phyloP scores from a whole-genome alignment of 805 yeast species.

The Saccharomycopsis sp. region DNA sequence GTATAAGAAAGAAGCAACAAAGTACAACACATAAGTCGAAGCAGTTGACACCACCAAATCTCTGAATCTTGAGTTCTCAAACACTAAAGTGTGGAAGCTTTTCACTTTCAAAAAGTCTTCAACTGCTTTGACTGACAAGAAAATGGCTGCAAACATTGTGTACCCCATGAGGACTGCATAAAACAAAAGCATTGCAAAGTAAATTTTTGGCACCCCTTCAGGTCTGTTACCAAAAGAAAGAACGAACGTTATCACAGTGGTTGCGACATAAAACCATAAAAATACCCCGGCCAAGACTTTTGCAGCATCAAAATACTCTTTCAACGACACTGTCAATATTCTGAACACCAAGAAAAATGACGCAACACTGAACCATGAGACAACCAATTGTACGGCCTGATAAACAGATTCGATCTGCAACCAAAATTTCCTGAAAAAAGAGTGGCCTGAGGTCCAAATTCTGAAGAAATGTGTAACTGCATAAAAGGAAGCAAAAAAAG shows the following conservation, averaged over 20 bases:
- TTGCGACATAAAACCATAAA: constrained; percentile 76
- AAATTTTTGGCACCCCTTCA: constrained; percentile 74
- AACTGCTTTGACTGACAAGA: constrained; percentile 67
- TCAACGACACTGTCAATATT: constrained; percentile 73
- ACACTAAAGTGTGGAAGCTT: constrained; percentile 34
- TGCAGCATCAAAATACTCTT: constrained; percentile 65
- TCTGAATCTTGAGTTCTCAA: constrained; percentile 65
- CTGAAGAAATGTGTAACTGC: constrained; percentile 69
- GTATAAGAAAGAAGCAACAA: constrained; percentile 68
- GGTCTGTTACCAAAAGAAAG: constrained; percentile 92
- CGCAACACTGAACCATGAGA: constrained; percentile 90
- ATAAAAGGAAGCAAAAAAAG: constrained; percentile 89
- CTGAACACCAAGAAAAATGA: constrained; percentile 86
- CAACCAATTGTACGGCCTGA: constrained; percentile 61
- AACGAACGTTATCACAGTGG: constrained; percentile 77
- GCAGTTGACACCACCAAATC: constrained; percentile 80
- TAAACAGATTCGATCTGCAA: constrained; percentile 73
- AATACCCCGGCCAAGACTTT: constrained; percentile 67
- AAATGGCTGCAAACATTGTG: constrained; percentile 80
- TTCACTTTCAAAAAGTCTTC: constrained; percentile 33
- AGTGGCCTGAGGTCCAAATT: constrained; percentile 73
- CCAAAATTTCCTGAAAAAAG: constrained; percentile 51
- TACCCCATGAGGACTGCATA: constrained; percentile 87
- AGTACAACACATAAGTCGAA: constrained; percentile 76
- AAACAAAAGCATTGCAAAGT: constrained; percentile 61